phyloP scores from a whole-genome alignment of 805 yeast species.

The Yamadazyma kitorensis region DNA sequence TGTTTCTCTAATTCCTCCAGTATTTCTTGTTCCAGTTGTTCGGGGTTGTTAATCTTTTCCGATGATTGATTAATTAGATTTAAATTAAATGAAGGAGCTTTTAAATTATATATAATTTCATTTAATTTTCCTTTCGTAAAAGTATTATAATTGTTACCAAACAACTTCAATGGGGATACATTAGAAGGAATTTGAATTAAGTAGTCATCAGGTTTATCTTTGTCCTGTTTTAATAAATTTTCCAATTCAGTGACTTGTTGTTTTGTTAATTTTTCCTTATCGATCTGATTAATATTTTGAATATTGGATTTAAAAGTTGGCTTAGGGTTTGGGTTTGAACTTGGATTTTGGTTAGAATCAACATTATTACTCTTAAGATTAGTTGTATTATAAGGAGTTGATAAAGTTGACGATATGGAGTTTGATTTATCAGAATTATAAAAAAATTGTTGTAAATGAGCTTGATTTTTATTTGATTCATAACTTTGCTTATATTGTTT shows the following conservation, averaged over 20 bases:
- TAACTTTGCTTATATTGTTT: conserved; percentile 28
- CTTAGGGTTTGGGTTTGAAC: not conserved
- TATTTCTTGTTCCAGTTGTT: not conserved
- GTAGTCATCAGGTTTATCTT: conserved; percentile 16
- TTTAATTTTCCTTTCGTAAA: conserved; percentile 34
- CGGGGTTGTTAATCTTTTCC: conserved; percentile 4
- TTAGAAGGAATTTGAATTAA: conserved; percentile 19
- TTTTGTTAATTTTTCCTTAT: conserved; percentile 6
- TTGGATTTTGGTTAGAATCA: conserved; percentile 12
- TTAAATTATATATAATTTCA: conserved; percentile 17
- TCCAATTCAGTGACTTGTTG: conserved; percentile 17
- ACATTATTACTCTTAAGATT: conserved; percentile 5
- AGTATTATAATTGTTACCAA: conserved; percentile 38
- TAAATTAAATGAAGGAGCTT: conserved; percentile 12
- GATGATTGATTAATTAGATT: conserved; percentile 1
- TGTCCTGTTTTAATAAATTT: conserved; percentile 20
- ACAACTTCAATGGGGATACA: conserved; percentile 42
- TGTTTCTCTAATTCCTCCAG: not conserved
- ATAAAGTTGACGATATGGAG: conserved; percentile 31
- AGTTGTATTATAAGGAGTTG: conserved; percentile 36
- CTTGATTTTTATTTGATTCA: conserved; percentile 21
- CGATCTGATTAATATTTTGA: conserved; percentile 3
- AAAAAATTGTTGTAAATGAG: conserved; percentile 32
- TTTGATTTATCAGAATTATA: conserved; percentile 18
- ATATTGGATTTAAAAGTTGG: not conserved